These are phyloP conservation scores for Panicum hallii DNA, from an alignment of 202 grass and related monocot species.

Conservation along the genomic window DNA sequence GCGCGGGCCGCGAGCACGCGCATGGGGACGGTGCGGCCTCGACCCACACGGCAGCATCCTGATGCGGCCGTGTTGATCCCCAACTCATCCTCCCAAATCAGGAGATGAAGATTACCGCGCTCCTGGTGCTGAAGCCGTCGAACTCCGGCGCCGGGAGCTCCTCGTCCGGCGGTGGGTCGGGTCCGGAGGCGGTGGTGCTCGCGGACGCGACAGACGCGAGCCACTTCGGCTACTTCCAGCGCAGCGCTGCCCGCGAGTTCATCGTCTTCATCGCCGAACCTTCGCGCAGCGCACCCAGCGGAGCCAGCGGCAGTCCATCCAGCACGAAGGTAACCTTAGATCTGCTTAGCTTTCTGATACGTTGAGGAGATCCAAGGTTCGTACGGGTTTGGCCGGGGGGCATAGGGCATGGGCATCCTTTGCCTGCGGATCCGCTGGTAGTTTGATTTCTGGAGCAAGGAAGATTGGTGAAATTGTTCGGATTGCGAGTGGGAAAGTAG, in stretches of 20 bases:
- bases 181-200: slow-evolving; percentile 65
- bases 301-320: slow-evolving; percentile 90
- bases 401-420: neutral
- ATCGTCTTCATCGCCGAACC: slow-evolving; percentile 91
- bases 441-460: neutral
- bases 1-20: too few species aligned
- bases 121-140: slow-evolving; percentile 79
- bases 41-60: too few species aligned
- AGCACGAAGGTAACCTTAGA: slow-evolving; percentile 79
- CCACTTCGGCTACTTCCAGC: slow-evolving; percentile 97
- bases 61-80: too few species aligned
- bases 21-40: too few species aligned
- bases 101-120: slow-evolving; percentile 92
- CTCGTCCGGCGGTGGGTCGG: slow-evolving; percentile 52
- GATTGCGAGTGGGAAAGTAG: neutral
- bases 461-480: neutral
- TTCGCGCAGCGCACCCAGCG: slow-evolving; percentile 78
- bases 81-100: too few species aligned
- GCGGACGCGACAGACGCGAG: slow-evolving; percentile 94
- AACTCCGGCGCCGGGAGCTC: slow-evolving; percentile 37
- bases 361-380: slow-evolving; percentile 5
- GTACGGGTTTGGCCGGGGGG: neutral
- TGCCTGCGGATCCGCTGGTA: neutral
- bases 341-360: slow-evolving; percentile 24
- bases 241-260: slow-evolving; percentile 83